These are phyloP conservation scores for Monilinia fructigena DNA, from an alignment of 2,329 filamentous ascomycete genomes.

Conservation along the genomic window DNA sequence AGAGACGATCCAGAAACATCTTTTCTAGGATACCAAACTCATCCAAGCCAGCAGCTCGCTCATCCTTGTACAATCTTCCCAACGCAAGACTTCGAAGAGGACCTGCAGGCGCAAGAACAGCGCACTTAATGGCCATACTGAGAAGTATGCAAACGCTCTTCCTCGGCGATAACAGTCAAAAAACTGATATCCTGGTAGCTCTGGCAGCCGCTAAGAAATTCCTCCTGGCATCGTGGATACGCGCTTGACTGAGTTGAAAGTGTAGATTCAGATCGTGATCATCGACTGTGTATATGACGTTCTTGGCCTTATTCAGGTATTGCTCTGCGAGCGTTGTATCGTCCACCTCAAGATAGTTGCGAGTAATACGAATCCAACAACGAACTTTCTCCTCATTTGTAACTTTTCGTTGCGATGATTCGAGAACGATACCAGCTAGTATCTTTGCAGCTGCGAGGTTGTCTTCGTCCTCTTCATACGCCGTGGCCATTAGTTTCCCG, in stretches of 20 bases:
- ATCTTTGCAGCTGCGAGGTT: constrained; percentile 74
- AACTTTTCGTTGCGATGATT: constrained; percentile 82
- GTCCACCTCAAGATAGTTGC: constrained; percentile 91
- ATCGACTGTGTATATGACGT: constrained; percentile 75
- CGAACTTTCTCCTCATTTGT: constrained; percentile 77
- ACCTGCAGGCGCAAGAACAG: constrained; percentile 86
- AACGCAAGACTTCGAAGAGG: constrained; percentile 78
- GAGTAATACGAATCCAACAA: constrained; percentile 91
- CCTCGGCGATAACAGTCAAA: constrained; percentile 74
- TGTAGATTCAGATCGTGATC: constrained; percentile 75
- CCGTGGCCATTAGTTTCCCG: constrained; percentile 77
- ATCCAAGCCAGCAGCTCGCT: constrained; percentile 69
- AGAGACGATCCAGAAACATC: constrained; percentile 89
- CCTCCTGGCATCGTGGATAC: constrained; percentile 87
- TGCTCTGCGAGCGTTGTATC: constrained; percentile 81
- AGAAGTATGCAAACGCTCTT: constrained; percentile 81
- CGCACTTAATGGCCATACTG: constrained; percentile 84
- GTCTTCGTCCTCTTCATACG: constrained; percentile 80
- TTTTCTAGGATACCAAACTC: constrained; percentile 93
- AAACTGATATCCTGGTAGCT: constrained; percentile 88
- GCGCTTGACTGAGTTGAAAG: constrained; percentile 88
- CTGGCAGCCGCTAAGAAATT: constrained; percentile 85
- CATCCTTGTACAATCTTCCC: constrained; percentile 88
- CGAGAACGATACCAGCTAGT: constrained; percentile 76
- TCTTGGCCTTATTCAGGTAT: constrained; percentile 94